Base-by-base conservation (phyloP, 768 basidiomycete genomes). In the Lactarius trivialis region DNA sequence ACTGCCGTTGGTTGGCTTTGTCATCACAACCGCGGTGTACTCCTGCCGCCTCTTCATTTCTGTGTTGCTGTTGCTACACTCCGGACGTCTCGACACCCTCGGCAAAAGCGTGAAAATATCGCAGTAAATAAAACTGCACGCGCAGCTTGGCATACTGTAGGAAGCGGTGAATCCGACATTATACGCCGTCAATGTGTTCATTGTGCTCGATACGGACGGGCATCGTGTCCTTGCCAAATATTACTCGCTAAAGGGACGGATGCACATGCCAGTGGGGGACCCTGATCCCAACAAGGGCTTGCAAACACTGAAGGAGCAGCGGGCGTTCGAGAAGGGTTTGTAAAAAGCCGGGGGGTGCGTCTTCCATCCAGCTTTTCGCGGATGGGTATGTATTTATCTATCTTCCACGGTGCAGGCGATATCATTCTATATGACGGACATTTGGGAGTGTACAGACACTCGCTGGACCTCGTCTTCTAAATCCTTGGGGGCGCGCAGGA, bases 171-270 rank as follows among this genome's bases (percentile, higher is more conserved):
- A 96, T 72, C 77, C 96, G 55, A 87, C 93, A 8, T 79, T 99
- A 50, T 95, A 98, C 77, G 87, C 87, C 69, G 78, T 95, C 61
- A 83, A 87, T 51, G 92, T 87, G 0, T 90, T 98, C 73, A 72
- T 99, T 66, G 85, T 98, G 70, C 86, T 98, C 69, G 97, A 99
- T 79, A 79, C 86, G n/a, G 95, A 98, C 68, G 95, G 95, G 24
- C 88, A 92, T 70, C 89, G 97, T 55, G 89, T 98, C 30, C 82
- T 99, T 11, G 91, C 96, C 33, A 98, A 98, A 74, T 98, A 98
- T 79, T 98, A 96, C 72, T 82, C 58, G 81, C 92, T 19, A 79
- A 88, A 70, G 72, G 79, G 78, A 58, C 81, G 85, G 65, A 82
- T 82, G 0, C 76, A 81, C n/a, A n/a, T n/a, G n/a, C n/a, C n/a